phyloP scores from a whole-genome alignment of 768 basidiomycete genomes.

The Boletus subcaerulescens region DNA sequence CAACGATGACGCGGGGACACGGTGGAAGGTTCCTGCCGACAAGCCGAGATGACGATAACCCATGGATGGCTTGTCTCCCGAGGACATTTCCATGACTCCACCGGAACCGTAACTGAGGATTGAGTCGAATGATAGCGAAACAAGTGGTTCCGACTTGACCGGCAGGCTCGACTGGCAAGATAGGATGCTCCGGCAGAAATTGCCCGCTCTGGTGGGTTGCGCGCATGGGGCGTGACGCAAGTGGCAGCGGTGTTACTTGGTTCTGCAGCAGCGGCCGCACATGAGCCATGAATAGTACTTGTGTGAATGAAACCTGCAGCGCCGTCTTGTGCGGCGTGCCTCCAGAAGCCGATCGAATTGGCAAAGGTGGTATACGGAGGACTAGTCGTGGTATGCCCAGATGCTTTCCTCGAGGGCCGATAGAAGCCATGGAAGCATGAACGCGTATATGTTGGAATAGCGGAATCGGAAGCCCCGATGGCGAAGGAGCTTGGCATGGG shows the following conservation, averaged over 20 bases:
- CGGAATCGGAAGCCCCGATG: constrained; percentile 32
- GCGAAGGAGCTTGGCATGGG: constrained; percentile 23
- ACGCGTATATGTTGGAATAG: constrained; percentile 10
- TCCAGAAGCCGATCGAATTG: constrained; percentile 11
- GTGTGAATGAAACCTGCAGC: constrained; percentile 5
- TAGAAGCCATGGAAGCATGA: constrained; percentile 20
- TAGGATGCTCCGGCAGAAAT: not conserved
- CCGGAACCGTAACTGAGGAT: constrained; percentile 9
- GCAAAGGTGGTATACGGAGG: constrained; percentile 5
- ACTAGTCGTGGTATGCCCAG: not conserved
- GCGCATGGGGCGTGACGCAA: not conserved
- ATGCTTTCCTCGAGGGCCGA: constrained; percentile 16
- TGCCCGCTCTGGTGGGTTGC: not conserved
- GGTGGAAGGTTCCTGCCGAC: constrained; percentile 8
- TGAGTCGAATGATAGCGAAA: not conserved
- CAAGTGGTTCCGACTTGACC: constrained; percentile 7
- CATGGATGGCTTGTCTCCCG: too few species aligned
- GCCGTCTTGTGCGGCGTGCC: constrained; percentile 9
- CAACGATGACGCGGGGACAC: constrained; percentile 1
- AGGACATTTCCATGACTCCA: not conserved
- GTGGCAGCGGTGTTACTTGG: constrained; percentile 9
- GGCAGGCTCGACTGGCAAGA: not conserved
- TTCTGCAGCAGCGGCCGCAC: not conserved
- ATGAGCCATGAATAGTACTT: constrained; percentile 3
- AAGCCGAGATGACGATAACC: constrained; percentile 2